Evolutionary conservation across 163 green algal species (phyloP), one percentile per base, ranked within the genome.

Genomic region (Volvox carteri): DNA sequence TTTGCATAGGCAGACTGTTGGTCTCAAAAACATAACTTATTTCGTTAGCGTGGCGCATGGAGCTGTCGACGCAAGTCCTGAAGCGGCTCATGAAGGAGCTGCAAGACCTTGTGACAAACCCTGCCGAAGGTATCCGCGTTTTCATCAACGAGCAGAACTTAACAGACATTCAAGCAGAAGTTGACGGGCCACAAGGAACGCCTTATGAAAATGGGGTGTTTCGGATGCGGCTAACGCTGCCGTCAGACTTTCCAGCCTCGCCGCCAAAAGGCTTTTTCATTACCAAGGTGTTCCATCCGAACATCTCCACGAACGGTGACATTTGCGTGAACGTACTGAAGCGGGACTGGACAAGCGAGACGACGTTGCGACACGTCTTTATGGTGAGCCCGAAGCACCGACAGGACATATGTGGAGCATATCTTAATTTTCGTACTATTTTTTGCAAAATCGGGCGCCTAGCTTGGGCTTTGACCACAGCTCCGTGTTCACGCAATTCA

Each of bases 291-390:
- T 99, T 99, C 86, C 98, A 99, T 90, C 98, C 98, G 12, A 99
- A 99, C 87, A 95, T 99, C 11, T 96, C 94, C 14, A 79, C 78
- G 5, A 30, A 19, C 23, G 98, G 98, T 4, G 98, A 99, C 70
- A 99, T 99, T 81, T 99, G 98, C 58, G 98, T 99, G 30, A 99
- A 99, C 86, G 97, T 98, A 33, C 94, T 99, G 9, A 99, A 99
- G 91, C 95, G 95, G 42, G 97, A 99, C 92, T 99, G 97, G 97
- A 96, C 91, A 67, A 76, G 91, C n/a, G 94, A 96, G 3, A 85
- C 93, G n/a, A 91, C 87, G 8, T 35, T 95, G 12, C 70, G 79
- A 12, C 88, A 92, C 33, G 86, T 93, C 21, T 72, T 92, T 30
- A 78, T 90, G 92, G 94, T 97, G 33, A 78, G 39, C 58, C 30